These are phyloP conservation scores for Suillus hirtellus DNA, from an alignment of 768 basidiomycete genomes.

Conservation along the genomic window DNA sequence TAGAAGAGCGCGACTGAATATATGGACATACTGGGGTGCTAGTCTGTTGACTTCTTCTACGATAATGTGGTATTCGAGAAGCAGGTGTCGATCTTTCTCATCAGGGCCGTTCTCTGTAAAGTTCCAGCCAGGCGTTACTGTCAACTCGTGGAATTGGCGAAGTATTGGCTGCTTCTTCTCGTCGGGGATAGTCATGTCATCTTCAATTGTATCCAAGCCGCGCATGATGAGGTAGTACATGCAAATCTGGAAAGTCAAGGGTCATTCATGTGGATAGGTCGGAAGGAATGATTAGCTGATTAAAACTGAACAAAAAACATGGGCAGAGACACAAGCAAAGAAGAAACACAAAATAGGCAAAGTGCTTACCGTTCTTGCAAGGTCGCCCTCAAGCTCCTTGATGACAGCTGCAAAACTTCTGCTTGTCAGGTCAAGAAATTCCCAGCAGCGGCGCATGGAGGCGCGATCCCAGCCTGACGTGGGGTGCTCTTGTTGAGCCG, in stretches of 20 bases:
- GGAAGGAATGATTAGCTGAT: background rate
- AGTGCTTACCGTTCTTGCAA: conserved; percentile 79
- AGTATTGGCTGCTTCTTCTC: conserved; percentile 83
- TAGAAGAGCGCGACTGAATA: background rate
- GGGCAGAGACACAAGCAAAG: background rate
- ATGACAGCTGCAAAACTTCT: conserved; percentile 91
- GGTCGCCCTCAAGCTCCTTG: conserved; percentile 93
- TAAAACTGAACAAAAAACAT: background rate
- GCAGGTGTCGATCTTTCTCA: conserved; percentile 85
- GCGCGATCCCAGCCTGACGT: conserved; percentile 86
- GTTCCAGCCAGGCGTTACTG: conserved; percentile 82
- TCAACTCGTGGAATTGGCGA: conserved; percentile 77
- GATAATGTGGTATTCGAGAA: conserved; percentile 80
- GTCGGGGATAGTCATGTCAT: conserved; percentile 95
- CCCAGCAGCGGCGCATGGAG: conserved; percentile 89
- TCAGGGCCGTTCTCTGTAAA: conserved; percentile 79
- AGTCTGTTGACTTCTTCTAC: conserved; percentile 79
- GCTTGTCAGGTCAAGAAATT: conserved; percentile 84
- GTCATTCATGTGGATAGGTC: conserved; percentile 3
- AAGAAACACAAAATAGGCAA: conserved; percentile 22
- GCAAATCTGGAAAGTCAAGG: conserved; percentile 63
- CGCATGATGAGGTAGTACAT: conserved; percentile 94
- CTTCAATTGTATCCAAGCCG: conserved; percentile 95
- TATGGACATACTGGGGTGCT: conserved; percentile 49
- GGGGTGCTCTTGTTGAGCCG: conserved; percentile 66